These are phyloP conservation scores for Polyporus arcularius DNA, from an alignment of 768 basidiomycete genomes.

Conservation along the genomic window DNA sequence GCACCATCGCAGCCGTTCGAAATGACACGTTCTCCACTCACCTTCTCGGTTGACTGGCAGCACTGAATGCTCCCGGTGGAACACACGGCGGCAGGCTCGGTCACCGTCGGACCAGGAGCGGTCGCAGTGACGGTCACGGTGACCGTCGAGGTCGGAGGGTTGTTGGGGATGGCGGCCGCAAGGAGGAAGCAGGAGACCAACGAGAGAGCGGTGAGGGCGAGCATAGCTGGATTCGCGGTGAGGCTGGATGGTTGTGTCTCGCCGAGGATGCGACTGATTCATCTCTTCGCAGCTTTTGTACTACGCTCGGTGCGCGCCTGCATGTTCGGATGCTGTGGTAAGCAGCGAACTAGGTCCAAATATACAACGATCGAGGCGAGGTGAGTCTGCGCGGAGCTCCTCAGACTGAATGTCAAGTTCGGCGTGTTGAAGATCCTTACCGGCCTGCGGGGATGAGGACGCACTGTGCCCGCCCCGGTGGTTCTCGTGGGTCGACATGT, in stretches of 20 bases:
- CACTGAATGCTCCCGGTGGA: conserved; percentile 6
- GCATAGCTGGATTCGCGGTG: neutral
- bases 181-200: neutral
- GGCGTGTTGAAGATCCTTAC: no score
- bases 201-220: neutral
- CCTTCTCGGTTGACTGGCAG: conserved; percentile 4
- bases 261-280: neutral
- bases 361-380: no score
- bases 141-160: neutral
- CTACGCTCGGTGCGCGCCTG: neutral
- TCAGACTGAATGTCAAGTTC: no score
- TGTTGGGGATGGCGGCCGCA: neutral
- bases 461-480: no score
- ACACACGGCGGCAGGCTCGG: conserved; percentile 7
- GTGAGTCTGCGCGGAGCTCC: no score
- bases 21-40: neutral
- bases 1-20: neutral
- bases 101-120: conserved; percentile 5
- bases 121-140: neutral
- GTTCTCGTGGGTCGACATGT: no score
- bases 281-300: neutral
- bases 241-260: neutral
- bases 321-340: no score
- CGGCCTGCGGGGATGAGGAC: no score
- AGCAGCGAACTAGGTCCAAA: no score